Evolutionary conservation across 2,329 filamentous ascomycete genomes (phyloP).

Genomic region (Xylaria sp.): DNA sequence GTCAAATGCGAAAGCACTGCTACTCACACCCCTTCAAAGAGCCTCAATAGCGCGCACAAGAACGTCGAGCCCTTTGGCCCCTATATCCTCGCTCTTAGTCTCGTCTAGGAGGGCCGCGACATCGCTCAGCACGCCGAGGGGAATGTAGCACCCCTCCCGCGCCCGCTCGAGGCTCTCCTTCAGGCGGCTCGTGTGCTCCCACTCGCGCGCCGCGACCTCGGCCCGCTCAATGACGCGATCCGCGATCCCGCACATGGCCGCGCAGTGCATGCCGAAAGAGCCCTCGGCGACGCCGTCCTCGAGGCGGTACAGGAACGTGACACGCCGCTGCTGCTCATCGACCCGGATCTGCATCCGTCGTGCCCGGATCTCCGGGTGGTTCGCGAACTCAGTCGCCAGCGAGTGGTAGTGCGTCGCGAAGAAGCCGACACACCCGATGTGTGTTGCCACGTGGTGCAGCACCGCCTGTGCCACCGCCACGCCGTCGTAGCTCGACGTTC

Average conservation of each 20-base stretch:
- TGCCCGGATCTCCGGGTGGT: slow-evolving; percentile 83
- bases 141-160: slow-evolving; percentile 78
- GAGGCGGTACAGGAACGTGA: slow-evolving; percentile 96
- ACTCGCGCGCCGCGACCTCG: slow-evolving; percentile 84
- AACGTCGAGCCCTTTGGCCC: slow-evolving; percentile 58
- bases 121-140: slow-evolving; percentile 85
- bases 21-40: slow-evolving; percentile 42
- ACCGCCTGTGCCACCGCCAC: slow-evolving; percentile 96
- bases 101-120: slow-evolving; percentile 75
- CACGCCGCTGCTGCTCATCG: slow-evolving; percentile 77
- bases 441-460: slow-evolving; percentile 91
- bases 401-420: slow-evolving; percentile 98
- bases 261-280: slow-evolving; percentile 98
- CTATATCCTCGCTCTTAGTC: slow-evolving; percentile 47
- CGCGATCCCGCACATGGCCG: slow-evolving; percentile 95
- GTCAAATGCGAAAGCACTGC: neutral
- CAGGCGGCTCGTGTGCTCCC: slow-evolving; percentile 91
- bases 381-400: slow-evolving; percentile 85
- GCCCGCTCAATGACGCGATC: slow-evolving; percentile 80
- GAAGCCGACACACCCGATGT: slow-evolving; percentile 92
- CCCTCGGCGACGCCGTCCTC: slow-evolving; percentile 94
- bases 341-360: slow-evolving; percentile 95
- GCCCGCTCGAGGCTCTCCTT: slow-evolving; percentile 86
- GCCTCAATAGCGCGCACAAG: slow-evolving; percentile 63
- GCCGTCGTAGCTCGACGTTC: slow-evolving; percentile 93